These are phyloP conservation scores for Neurospora sp. DNA, from an alignment of 495 filamentous ascomycete species.

Conservation along the genomic window DNA sequence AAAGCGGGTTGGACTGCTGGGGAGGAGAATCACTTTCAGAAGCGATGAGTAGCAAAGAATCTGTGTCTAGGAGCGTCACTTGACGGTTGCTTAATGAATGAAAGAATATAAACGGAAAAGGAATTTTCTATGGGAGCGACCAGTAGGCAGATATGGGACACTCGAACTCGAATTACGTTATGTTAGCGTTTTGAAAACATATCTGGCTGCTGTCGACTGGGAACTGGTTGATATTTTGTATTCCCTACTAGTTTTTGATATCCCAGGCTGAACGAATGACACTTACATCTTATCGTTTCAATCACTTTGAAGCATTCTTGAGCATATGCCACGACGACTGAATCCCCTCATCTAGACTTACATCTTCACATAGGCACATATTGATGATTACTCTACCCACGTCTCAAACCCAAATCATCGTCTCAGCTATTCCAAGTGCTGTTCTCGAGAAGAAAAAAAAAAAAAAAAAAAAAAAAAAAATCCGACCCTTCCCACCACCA, in stretches of 20 bases:
- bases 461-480: neutral
- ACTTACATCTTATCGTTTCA: neutral
- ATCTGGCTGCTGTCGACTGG: neutral
- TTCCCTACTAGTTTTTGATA: neutral
- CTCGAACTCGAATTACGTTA: neutral
- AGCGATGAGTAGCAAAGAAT: neutral
- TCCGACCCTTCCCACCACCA: neutral
- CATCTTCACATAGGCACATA: constrained; percentile 24
- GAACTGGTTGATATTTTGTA: neutral
- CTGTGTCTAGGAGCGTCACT: neutral
- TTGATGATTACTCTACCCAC: constrained; percentile 57
- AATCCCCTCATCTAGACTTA: neutral
- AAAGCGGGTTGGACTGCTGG: neutral
- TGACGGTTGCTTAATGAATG: neutral
- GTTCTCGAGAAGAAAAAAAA: neutral
- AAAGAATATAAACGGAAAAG: neutral
- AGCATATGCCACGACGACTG: neutral
- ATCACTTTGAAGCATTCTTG: neutral
- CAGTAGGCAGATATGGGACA: neutral
- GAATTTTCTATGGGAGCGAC: neutral
- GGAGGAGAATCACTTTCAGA: neutral
- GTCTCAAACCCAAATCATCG: constrained; percentile 47
- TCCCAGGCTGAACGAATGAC: neutral
- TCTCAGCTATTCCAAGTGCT: neutral
- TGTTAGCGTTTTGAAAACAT: neutral